Evolutionary conservation across 225 moss, liverwort and hornwort genomes (phyloP), one percentile per base, ranked within the genome.

Genomic region (Straminergon stramineum): DNA sequence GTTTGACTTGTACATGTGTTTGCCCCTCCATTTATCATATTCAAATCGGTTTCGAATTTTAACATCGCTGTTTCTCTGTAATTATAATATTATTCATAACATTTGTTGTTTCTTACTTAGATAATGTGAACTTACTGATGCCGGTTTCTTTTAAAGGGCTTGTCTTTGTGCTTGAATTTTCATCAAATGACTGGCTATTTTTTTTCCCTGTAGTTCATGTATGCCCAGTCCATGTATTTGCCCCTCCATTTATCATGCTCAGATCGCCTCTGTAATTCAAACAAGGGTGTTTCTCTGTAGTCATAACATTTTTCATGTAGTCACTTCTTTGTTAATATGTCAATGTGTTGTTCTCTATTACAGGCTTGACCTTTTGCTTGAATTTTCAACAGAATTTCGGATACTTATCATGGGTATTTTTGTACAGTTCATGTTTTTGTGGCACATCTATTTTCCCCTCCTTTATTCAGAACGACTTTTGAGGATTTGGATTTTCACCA

Each of bases 1-100:
- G 27, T 30, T 11, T 41, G 58, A 9, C 20, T 45, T 84, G 91
- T 75, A 84, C 87, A 89, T 89, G 76, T 52, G 12, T 18, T 91
- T 80, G 39, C 48, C 39, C 64, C 89, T 66, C 66, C 62, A 86
- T 88, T 92, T 66, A 90, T 86, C 85, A 79, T 90, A 86, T 78
- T 67, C 85, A 88, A 37, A 85, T 48, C 60, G 30, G 52, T 67
- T 84, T 65, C 53, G 67, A 53, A 32, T 75, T 83, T 83, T 77
- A 53, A 55, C 79, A 79, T 66, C 66, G 56, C 41, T 26, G n/a
- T 41, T 70, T 84, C 69, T 84, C 69, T 84, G 84, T 68, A 84
- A 84, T 68, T 55, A 55, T 28, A 55, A 84, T 55, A 68, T 55
- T 68, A n/a, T 55, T 84, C n/a, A 56, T 84, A 69, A 55, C 67